Conservation (phyloP, 345 rosid species). For the Linum trigynum region DNA sequence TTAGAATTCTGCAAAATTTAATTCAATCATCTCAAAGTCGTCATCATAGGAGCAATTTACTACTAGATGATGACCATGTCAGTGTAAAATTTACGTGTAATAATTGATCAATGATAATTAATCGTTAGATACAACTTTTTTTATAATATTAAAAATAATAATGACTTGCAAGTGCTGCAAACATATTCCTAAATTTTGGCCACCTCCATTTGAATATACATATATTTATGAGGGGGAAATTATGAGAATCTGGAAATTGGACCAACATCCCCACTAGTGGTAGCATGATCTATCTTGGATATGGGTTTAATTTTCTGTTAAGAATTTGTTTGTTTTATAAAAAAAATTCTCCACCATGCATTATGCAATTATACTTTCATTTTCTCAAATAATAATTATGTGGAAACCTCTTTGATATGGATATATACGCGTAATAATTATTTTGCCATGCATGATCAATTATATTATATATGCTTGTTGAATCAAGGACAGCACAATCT, state of each 20-base stretch:
- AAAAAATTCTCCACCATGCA: background rate
- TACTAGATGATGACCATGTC: no score
- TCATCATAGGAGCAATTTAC: constrained; percentile 9
- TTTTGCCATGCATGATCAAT: no score
- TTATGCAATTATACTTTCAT: no score
- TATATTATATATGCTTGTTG: no score
- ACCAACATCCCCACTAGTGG: constrained; percentile 39
- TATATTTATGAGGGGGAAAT: constrained; percentile 9
- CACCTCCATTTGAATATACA: constrained; percentile 13
- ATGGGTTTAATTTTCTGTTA: constrained; percentile 17
- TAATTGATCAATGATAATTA: background rate
- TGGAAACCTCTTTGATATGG: no score
- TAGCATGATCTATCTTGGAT: constrained; percentile 53
- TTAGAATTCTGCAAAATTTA: no score
- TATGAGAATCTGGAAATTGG: constrained; percentile 1
- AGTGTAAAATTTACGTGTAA: no score
- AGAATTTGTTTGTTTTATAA: constrained; percentile 9
- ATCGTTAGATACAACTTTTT: background rate
- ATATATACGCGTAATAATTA: no score
- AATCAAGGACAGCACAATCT: no score
- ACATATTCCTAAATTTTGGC: constrained; percentile 20
- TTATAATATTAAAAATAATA: no score
- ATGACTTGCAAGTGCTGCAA: background rate
- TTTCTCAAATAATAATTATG: no score
- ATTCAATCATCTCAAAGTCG: no score